Evolutionary conservation across 2,329 filamentous ascomycete species (phyloP).

Genomic region (Pseudogymnoascus sp.): DNA sequence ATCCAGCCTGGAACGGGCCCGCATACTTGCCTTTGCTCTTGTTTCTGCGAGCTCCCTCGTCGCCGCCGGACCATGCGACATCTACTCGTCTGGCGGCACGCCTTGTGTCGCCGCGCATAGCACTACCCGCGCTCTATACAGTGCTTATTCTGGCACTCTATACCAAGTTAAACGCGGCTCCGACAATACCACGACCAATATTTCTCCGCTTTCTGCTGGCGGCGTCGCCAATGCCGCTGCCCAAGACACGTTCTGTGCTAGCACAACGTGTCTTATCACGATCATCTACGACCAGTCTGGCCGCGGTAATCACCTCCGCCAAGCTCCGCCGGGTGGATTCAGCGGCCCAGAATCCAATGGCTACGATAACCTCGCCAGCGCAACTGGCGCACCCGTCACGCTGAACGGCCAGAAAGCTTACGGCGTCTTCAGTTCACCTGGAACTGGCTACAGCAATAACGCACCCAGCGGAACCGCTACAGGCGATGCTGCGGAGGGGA

Average conservation of each 20-base stretch:
- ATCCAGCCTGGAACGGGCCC: slow-evolving; percentile 22
- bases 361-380: slow-evolving; percentile 52
- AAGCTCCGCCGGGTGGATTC: slow-evolving; percentile 51
- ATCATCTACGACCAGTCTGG: slow-evolving; percentile 62
- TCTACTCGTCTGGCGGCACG: slow-evolving; percentile 50
- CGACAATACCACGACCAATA: slow-evolving; percentile 32
- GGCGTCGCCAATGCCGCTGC: slow-evolving; percentile 53
- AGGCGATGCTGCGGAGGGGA: slow-evolving; percentile 48
- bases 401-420: slow-evolving; percentile 55
- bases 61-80: slow-evolving; percentile 51
- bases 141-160: slow-evolving; percentile 42
- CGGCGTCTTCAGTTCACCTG: slow-evolving; percentile 54
- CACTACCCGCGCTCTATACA: slow-evolving; percentile 57
- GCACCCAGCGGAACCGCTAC: slow-evolving; percentile 43
- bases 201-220: slow-evolving; percentile 43
- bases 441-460: slow-evolving; percentile 57
- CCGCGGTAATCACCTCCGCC: slow-evolving; percentile 52
- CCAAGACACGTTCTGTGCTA: slow-evolving; percentile 54
- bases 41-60: slow-evolving; percentile 34
- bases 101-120: slow-evolving; percentile 59
- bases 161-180: slow-evolving; percentile 54
- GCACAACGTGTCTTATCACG: slow-evolving; percentile 55
- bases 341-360: slow-evolving; percentile 47
- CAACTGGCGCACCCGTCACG: slow-evolving; percentile 52
- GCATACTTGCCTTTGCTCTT: slow-evolving; percentile 26